phyloP scores from a whole-genome alignment of 179 eudicot genomes.

The Drosera spatulata region DNA sequence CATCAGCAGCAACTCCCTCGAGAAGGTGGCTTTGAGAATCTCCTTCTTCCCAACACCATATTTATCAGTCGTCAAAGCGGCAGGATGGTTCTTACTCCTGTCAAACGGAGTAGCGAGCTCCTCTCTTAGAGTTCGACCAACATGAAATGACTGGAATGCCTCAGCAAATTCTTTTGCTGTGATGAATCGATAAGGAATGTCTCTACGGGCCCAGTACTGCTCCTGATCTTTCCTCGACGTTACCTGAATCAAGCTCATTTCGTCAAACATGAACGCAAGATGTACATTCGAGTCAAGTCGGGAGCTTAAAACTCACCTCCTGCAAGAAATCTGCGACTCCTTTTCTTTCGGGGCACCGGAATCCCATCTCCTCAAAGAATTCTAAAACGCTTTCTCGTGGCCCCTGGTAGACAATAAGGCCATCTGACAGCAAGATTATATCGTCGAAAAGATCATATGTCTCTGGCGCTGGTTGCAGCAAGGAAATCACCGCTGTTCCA shows the following conservation, averaged over 20 bases:
- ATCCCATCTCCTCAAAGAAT: constrained; percentile 33
- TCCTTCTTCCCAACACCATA: constrained; percentile 28
- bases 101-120: constrained; percentile 25
- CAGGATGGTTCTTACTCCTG: constrained; percentile 36
- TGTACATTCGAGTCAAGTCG: not conserved
- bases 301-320: constrained; percentile 19
- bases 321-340: constrained; percentile 42
- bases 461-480: constrained; percentile 36
- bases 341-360: constrained; percentile 40
- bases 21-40: constrained; percentile 22
- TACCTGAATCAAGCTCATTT: constrained; percentile 4
- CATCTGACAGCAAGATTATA: constrained; percentile 30
- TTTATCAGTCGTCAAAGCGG: constrained; percentile 21
- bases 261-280: not conserved
- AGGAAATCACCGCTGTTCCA: constrained; percentile 36
- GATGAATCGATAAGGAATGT: constrained; percentile 24
- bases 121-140: constrained; percentile 8
- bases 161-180: constrained; percentile 21
- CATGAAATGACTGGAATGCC: constrained; percentile 20
- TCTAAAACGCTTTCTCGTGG: constrained; percentile 32
- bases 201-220: constrained; percentile 23
- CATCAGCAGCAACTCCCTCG: constrained; percentile 34
- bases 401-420: constrained; percentile 27
- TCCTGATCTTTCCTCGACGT: constrained; percentile 22
- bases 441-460: constrained; percentile 29